phyloP scores from a whole-genome alignment of 2,329 filamentous ascomycete genomes.

The Cladosporium austrohemisphaericum region DNA sequence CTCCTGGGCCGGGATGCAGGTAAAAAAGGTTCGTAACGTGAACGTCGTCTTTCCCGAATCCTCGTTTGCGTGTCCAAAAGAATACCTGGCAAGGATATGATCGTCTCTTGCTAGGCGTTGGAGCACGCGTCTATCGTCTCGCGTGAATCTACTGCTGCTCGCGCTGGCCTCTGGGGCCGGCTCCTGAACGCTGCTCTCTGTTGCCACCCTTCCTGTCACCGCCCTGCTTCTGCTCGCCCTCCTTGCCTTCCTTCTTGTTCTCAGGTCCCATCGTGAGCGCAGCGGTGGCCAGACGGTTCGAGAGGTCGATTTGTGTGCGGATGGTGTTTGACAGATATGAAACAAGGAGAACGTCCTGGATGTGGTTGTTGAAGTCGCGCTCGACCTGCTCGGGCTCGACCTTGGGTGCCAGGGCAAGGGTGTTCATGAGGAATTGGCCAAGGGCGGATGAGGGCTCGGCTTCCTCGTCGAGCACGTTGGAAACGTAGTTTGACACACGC shows the following conservation, averaged over 20 bases:
- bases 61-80: slow-evolving; percentile 14
- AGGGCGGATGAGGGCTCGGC: slow-evolving; percentile 83
- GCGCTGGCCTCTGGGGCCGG: slow-evolving; percentile 31
- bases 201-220: slow-evolving; percentile 20
- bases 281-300: slow-evolving; percentile 78
- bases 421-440: slow-evolving; percentile 92
- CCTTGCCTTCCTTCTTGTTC: slow-evolving; percentile 19
- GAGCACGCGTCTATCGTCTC: slow-evolving; percentile 1
- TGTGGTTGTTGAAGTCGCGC: slow-evolving; percentile 99
- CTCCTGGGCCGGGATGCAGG: not conserved
- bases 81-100: no score
- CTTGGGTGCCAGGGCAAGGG: slow-evolving; percentile 89
- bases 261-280: slow-evolving; percentile 47
- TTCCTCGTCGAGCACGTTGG: slow-evolving; percentile 90
- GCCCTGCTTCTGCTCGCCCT: slow-evolving; percentile 19
- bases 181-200: slow-evolving; percentile 23
- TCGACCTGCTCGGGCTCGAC: slow-evolving; percentile 88
- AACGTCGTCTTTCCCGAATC: slow-evolving; percentile 15
- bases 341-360: slow-evolving; percentile 97
- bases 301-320: slow-evolving; percentile 96
- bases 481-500: slow-evolving; percentile 86
- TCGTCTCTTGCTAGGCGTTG: no score
- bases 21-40: slow-evolving; percentile 9
- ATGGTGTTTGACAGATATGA: slow-evolving; percentile 98
- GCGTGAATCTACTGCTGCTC: slow-evolving; percentile 26